Evolutionary conservation across 495 filamentous ascomycete species (phyloP).

Genomic region (Penicillium antarcticum): DNA sequence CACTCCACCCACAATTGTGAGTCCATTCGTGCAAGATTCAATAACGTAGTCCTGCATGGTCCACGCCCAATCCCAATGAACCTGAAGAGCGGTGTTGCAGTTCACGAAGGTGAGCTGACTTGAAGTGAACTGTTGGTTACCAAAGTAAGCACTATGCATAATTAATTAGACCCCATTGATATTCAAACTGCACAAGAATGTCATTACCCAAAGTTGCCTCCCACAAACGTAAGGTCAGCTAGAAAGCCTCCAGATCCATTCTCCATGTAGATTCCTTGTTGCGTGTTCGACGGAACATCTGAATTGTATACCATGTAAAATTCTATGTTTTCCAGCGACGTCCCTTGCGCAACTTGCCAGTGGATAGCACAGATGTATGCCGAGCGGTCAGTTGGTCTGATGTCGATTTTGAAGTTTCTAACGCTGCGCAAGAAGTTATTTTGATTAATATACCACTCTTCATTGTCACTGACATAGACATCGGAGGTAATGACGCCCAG

Average conservation of each 20-base stretch:
- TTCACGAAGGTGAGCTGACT: conserved; percentile 46
- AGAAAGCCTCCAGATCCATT: conserved; percentile 43
- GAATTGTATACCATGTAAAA: too few species aligned
- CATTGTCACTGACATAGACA: conserved; percentile 30
- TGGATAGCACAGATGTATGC: conserved; percentile 29
- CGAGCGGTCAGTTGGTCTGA: conserved; percentile 12
- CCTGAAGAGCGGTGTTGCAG: conserved; percentile 45
- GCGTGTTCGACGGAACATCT: too few species aligned
- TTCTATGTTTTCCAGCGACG: conserved; percentile 44
- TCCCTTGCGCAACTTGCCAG: conserved; percentile 41
- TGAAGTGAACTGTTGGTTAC: conserved; percentile 55
- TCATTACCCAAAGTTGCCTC: conserved; percentile 41
- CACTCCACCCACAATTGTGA: conserved; percentile 14
- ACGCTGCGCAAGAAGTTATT: conserved; percentile 37
- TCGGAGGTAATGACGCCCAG: conserved; percentile 49
- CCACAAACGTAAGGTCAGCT: conserved; percentile 43
- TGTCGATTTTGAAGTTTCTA: conserved; percentile 36
- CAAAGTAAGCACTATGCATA: conserved; percentile 47
- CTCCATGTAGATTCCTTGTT: conserved; percentile 43
- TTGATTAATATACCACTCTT: conserved; percentile 29
- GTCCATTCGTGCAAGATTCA: conserved; percentile 27
- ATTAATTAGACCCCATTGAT: too few species aligned
- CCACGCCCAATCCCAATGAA: conserved; percentile 59
- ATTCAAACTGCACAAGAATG: too few species aligned
- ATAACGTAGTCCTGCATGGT: conserved; percentile 36